A percentile compares a stretch with the other conserved stretches of the same genome.
Conservation (phyloP, 331 rosid species). For the Quercus lobata region DNA sequence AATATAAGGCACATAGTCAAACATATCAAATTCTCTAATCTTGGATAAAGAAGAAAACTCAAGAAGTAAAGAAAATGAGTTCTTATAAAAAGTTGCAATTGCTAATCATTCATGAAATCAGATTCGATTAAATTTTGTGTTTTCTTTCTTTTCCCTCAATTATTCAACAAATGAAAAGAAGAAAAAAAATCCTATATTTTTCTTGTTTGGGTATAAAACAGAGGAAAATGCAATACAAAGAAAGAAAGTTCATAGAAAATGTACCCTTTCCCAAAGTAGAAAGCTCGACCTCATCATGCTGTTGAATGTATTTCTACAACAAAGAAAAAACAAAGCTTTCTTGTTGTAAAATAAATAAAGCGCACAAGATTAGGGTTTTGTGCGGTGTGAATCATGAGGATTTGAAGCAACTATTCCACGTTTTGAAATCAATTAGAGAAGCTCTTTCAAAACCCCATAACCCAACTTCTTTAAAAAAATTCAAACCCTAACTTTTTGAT, state of each 20-base stretch:
- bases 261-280: conserved; percentile 96
- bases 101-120: too few species aligned
- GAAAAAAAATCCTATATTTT: too few species aligned
- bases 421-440: too few species aligned
- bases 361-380: background rate
- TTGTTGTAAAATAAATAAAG: background rate
- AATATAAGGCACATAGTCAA: too few species aligned
- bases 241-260: background rate
- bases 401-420: too few species aligned
- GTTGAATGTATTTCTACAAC: conserved; percentile 83
- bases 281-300: conserved; percentile 93
- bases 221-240: background rate
- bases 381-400: too few species aligned
- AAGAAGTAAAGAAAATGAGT: background rate
- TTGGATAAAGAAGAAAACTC: background rate
- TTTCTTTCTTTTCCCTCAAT: background rate
- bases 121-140: background rate
- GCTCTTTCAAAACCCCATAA: too few species aligned
- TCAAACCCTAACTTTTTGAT: too few species aligned
- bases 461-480: too few species aligned
- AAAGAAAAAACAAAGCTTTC: conserved; percentile 7
- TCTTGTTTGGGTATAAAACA: too few species aligned
- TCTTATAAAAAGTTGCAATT: too few species aligned
- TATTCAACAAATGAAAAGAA: background rate
- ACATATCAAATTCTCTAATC: too few species aligned